These are phyloP conservation scores for Pochonia chlamydosporia DNA, from an alignment of 2,329 filamentous ascomycete genomes.

Conservation along the genomic window DNA sequence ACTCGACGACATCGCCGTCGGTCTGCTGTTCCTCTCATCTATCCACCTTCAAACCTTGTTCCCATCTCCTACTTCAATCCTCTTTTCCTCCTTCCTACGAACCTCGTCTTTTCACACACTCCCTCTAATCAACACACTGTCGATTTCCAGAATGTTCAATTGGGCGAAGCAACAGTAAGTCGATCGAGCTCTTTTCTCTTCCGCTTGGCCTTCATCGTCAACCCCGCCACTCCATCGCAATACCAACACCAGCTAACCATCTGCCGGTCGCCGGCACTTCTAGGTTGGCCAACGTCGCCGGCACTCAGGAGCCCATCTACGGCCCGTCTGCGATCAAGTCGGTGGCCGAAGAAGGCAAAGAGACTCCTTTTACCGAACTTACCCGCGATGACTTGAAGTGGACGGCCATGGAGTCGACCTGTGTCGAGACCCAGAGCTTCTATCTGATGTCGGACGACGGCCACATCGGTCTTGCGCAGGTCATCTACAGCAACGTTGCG, in stretches of 20 bases:
- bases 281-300: constrained; percentile 73
- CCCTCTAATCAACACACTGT: neutral
- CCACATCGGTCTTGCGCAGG: constrained; percentile 71
- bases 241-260: constrained; percentile 6
- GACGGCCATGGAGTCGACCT: constrained; percentile 74
- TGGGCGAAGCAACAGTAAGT: constrained; percentile 89
- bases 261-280: constrained; percentile 6
- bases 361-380: constrained; percentile 74
- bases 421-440: constrained; percentile 92
- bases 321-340: constrained; percentile 82
- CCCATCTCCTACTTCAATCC: neutral
- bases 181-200: constrained; percentile 11
- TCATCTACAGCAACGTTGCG: constrained; percentile 98
- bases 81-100: neutral
- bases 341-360: constrained; percentile 74
- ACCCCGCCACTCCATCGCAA: constrained; percentile 4
- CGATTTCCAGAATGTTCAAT: constrained; percentile 65
- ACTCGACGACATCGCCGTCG: too few species aligned
- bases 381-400: constrained; percentile 76
- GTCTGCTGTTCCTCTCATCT: neutral
- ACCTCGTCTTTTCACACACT: neutral
- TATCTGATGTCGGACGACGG: constrained; percentile 81
- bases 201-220: neutral
- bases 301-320: constrained; percentile 95
- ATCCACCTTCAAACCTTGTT: neutral